Evolutionary conservation across 495 filamentous ascomycete genomes (phyloP).

Genomic region (Hypomontagnella submonticulosa): DNA sequence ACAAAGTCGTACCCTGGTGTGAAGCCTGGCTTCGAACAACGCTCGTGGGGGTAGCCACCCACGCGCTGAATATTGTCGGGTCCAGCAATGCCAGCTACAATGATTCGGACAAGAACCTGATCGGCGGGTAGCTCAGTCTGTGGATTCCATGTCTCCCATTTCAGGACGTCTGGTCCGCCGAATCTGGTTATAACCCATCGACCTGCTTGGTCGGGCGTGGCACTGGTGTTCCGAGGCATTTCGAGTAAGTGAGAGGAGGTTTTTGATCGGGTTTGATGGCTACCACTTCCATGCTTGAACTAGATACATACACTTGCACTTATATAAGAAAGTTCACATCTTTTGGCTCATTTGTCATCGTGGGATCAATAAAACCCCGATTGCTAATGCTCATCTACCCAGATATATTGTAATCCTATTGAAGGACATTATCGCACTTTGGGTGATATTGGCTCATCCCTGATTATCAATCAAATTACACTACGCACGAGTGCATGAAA

Average conservation of each 20-base stretch:
- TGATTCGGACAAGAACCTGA: conserved; percentile 3
- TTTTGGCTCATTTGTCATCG: too few relatives aligned
- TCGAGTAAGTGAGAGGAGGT: not conserved
- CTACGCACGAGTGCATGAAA: too few relatives aligned
- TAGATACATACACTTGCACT: too few relatives aligned
- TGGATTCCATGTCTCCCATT: conserved; percentile 8
- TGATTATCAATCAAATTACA: too few relatives aligned
- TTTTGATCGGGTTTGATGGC: not conserved
- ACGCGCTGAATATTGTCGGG: conserved; percentile 9
- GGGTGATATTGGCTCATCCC: too few relatives aligned
- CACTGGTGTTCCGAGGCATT: not conserved
- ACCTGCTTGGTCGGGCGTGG: conserved; percentile 7
- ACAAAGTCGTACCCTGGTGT: conserved; percentile 8
- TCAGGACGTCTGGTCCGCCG: conserved; percentile 10
- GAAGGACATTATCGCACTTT: too few relatives aligned
- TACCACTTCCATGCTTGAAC: too few relatives aligned
- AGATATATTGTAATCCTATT: too few relatives aligned
- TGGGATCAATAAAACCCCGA: too few relatives aligned
- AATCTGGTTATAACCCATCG: conserved; percentile 13
- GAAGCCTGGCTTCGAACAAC: conserved; percentile 4
- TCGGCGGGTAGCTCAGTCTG: not conserved
- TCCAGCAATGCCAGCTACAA: conserved; percentile 8
- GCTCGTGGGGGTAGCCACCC: conserved; percentile 7
- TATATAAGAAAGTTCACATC: too few relatives aligned
- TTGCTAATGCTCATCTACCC: too few relatives aligned